Base-by-base conservation (phyloP, 2,329 filamentous ascomycete species). In the Phyllosticta citribraziliensis region DNA sequence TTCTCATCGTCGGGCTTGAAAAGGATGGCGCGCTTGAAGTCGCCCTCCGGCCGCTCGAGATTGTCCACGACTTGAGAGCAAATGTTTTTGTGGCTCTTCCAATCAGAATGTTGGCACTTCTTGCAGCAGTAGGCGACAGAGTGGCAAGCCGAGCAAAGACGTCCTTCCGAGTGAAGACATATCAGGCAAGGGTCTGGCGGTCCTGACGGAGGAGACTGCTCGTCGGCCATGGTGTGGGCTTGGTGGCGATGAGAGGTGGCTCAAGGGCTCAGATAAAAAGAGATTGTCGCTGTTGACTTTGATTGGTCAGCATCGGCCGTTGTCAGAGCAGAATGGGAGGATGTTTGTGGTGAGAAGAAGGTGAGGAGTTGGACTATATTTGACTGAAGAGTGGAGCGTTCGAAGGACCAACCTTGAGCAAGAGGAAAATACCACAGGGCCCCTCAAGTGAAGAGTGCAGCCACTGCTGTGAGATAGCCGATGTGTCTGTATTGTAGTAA, bases 81-180 rank as follows among this genome's bases (percentile, higher is more conserved):
- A 22, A 57, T 25, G 35, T 51, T 47, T 12, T 19, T 12, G 14
- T 57, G 56, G 22, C 35, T 30, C 8, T 24, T 17, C 79, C 78
- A 84, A 66, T 83, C 74, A 1, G 69, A 66, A 64, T 78, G 80
- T 67, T 83, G 78, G 70, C 81, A 84, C 40, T 77, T 74, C 24
- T 72, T 72, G 52, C 78, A 79, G 73, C 81, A 84, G 70, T 84
- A 84, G 25, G 65, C 70, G 0, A 74, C 72, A 0, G 64, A 64
- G n/a, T 71, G 72, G 74, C 80, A 82, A 64, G 76, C 78, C n/a
- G 76, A 74, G 67, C 80, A 82, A 63, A 67, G 63, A 10, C 68
- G 64, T 62, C 68, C 69, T 56, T 67, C 67, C 20, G 68, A 63
- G 58, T 52, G 58, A 35, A 58, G 66, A 69, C 66, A 64, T 66